phyloP scores from a whole-genome alignment of 1,139 yeast species.

The Suhomyces coccinellae region DNA sequence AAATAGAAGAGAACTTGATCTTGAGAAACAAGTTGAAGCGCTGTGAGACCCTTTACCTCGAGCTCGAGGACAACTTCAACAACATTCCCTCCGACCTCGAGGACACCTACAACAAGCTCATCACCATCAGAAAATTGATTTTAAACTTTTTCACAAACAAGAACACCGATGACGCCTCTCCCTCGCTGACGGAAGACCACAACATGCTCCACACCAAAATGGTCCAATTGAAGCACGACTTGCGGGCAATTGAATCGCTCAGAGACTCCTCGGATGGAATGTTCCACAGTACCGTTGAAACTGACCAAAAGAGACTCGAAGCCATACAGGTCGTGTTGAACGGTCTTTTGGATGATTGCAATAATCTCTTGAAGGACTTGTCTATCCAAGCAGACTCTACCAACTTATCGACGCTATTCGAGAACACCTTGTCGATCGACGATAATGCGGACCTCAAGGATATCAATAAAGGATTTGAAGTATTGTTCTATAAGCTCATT shows the following conservation, averaged over 20 bases:
- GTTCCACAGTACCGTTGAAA: constrained; percentile 27
- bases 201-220: constrained; percentile 12
- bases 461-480: constrained; percentile 19
- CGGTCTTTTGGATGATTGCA: constrained; percentile 80
- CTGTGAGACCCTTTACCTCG: constrained; percentile 54
- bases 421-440: constrained; percentile 13
- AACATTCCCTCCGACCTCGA: constrained; percentile 58
- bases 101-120: constrained; percentile 49
- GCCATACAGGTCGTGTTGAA: constrained; percentile 59
- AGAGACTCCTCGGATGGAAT: constrained; percentile 37
- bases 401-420: constrained; percentile 31
- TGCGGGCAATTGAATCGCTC: constrained; percentile 32
- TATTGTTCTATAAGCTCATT: constrained; percentile 44
- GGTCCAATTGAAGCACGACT: constrained; percentile 23
- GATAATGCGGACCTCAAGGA: constrained; percentile 9
- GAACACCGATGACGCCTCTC: neutral
- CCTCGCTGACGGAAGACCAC: constrained; percentile 3
- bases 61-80: constrained; percentile 54
- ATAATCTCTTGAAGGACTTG: constrained; percentile 69
- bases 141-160: constrained; percentile 34
- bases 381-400: constrained; percentile 52
- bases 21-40: constrained; percentile 59
- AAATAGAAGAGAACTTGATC: constrained; percentile 57
- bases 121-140: constrained; percentile 34
- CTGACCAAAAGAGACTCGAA: constrained; percentile 24